A percentile compares a stretch with the other conserved stretches of the same genome.
phyloP scores from a whole-genome alignment of 2,329 filamentous ascomycete species.

The Paracorniculantispora psalliotae region DNA sequence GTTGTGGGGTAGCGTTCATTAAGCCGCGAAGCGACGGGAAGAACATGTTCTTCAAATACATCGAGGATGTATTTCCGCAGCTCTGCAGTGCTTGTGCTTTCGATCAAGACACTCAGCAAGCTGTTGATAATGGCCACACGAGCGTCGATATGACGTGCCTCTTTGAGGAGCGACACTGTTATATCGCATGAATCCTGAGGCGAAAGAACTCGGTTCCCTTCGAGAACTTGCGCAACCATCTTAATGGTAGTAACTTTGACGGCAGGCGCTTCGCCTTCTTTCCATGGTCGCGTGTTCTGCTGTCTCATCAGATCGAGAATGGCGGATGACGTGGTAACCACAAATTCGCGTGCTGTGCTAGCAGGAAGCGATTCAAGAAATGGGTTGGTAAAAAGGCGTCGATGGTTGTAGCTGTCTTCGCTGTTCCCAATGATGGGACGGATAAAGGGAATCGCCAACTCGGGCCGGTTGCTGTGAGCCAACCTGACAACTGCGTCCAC shows the following conservation, averaged over 20 bases:
- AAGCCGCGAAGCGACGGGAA: slow-evolving; percentile 26
- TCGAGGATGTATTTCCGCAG: slow-evolving; percentile 22
- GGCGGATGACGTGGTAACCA: slow-evolving; percentile 23
- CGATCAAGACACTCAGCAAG: slow-evolving; percentile 22
- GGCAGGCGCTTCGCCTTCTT: slow-evolving; percentile 11
- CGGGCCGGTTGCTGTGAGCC: no score
- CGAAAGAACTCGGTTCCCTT: no score
- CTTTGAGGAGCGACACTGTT: slow-evolving; percentile 24
- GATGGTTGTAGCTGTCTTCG: no score
- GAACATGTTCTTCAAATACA: slow-evolving; percentile 21
- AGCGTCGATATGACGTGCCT: slow-evolving; percentile 29
- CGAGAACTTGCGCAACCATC: no score
- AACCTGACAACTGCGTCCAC: no score
- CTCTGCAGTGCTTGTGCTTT: slow-evolving; percentile 12
- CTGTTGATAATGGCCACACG: slow-evolving; percentile 25
- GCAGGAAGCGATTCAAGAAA: slow-evolving; percentile 26
- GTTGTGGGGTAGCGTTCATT: slow-evolving; percentile 24
- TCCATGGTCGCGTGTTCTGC: slow-evolving; percentile 18
- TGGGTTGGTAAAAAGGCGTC: neutral
- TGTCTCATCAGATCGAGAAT: slow-evolving; percentile 26
- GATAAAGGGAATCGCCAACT: no score
- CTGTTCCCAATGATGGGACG: no score
- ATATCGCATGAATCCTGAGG: slow-evolving; percentile 20
- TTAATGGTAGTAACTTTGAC: slow-evolving; percentile 26
- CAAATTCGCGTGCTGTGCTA: slow-evolving; percentile 21